Evolutionary conservation across 768 basidiomycete genomes (phyloP), one percentile per base, ranked within the genome.

Genomic region (Erythrobasidium yunnanense): DNA sequence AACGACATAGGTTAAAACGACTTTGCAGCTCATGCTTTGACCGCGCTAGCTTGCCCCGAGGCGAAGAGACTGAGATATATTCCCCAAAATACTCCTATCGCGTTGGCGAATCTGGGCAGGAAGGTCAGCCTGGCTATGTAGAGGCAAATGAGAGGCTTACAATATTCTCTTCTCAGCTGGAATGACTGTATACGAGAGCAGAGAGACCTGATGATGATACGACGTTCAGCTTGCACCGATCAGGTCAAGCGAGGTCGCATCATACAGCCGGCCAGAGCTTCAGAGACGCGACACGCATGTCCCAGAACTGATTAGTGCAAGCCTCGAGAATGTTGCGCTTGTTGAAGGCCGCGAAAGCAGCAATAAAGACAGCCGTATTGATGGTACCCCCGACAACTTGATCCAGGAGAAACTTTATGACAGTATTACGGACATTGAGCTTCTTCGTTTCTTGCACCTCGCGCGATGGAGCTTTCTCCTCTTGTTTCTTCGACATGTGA

Each of bases 181-280:
- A 15, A 63, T 49, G 60, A 63, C 47, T 17, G 60, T 63, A 32
- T 50, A 63, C 11, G 22, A 34, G n/a, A 63, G 47, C 27, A 63
- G 38, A 32, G 60, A 49, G 17, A 63, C 60, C 60, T 63, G 25
- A 29, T 17, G 4, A n/a, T 35, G 18, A 38, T 38, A 57, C 34
- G 29, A 33, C 13, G 54, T 55, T 18, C 11, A 11, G 23, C 23
- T 8, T 55, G 7, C 13, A 11, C 17, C 11, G 54, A 6, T 7
- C 7, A 35, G 33, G 38, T 17, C 27, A 17, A 30, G 3, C 38
- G 8, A 27, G 23, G 4, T 8, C 7, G 8, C 22, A 2, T 11
- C 56, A 8, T 46, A 58, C 56, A n/a, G 32, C 22, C 4, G 56
- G 56, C 56, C 56, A 58, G 5, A 58, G 13, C 56, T 58, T 58